Base-by-base conservation (phyloP, 2,329 filamentous ascomycete species). In the Thermomyces lanuginosus region DNA sequence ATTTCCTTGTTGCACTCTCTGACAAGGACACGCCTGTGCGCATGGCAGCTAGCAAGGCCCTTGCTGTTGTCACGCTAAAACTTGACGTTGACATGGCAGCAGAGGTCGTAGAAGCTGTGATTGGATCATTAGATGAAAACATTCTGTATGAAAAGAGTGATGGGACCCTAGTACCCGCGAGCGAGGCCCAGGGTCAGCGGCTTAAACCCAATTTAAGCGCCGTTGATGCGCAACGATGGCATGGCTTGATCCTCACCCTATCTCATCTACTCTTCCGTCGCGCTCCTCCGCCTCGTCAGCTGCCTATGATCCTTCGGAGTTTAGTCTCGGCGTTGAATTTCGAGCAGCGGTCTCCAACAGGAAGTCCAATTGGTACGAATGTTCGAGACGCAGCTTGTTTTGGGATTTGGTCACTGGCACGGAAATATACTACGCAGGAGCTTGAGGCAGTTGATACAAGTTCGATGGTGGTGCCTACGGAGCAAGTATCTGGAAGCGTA, bases 311-410 rank as follows among this genome's bases (percentile, higher is more conserved):
- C 21, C 61, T 92, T 2, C 72, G 78, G 32, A 74, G 78, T 2
- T 61, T 95, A 9, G 56, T 92, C 1, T 66, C 79, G 6, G 84
- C 82, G 0, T 61, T 95, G 14, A 72, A 73, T 1, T 98, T 95
- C 45, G 84, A 98, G 50, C 82, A 92, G 43, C 69, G 84, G 32
- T 79, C 76, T 23, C 69, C 81, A 0, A 82, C 81, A 3, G 86
- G 89, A n/a, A 72, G 68, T 8, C 84, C 81, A 3, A 63, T 86
- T 7, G 89, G 89, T 2, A 76, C 80, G 1, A 92, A 91, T 40
- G 84, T 98, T 9, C 72, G 89, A 24, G 89, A 98, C 56, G 86
- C 89, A 8, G 82, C 89, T 3, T 93, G 84, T 48, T 98, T 95
- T 48, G 89, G 89, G 5, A 76, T 95, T 13, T 98, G 89, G 89